A percentile compares a stretch with the other conserved stretches of the same genome.
These are phyloP conservation scores for Lophiotrema nucula DNA, from an alignment of 495 filamentous ascomycete genomes.

Conservation along the genomic window DNA sequence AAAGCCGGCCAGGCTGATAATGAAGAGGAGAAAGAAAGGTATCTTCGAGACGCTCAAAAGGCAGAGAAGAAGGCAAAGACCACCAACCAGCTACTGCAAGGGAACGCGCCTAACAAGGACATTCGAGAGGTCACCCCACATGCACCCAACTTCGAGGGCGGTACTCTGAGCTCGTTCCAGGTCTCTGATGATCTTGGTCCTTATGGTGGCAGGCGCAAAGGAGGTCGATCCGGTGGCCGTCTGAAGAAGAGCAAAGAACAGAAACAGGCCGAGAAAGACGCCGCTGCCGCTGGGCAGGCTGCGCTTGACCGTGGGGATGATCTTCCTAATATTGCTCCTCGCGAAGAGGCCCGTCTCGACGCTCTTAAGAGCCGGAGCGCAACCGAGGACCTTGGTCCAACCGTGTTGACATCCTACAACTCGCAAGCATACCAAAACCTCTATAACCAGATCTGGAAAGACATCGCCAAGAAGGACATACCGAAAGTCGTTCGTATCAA, in stretches of 20 bases:
- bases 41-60: slow-evolving; percentile 75
- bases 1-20: slow-evolving; percentile 73
- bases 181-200: slow-evolving; percentile 55
- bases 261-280: slow-evolving; percentile 92
- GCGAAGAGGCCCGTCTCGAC: slow-evolving; percentile 61
- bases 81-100: slow-evolving; percentile 76
- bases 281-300: slow-evolving; percentile 82
- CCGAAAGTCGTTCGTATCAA: slow-evolving; percentile 87
- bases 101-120: slow-evolving; percentile 79
- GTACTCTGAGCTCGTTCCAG: slow-evolving; percentile 81
- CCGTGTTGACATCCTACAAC: slow-evolving; percentile 58
- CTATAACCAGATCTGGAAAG: slow-evolving; percentile 97
- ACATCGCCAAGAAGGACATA: slow-evolving; percentile 90
- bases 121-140: slow-evolving; percentile 70
- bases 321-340: slow-evolving; percentile 58
- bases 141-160: slow-evolving; percentile 81
- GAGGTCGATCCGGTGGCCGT: slow-evolving; percentile 39
- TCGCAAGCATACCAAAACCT: slow-evolving; percentile 95
- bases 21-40: slow-evolving; percentile 72
- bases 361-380: slow-evolving; percentile 57
- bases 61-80: slow-evolving; percentile 85
- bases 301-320: slow-evolving; percentile 83
- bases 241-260: slow-evolving; percentile 84
- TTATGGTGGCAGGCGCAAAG: slow-evolving; percentile 52
- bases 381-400: slow-evolving; percentile 53